phyloP scores from a whole-genome alignment of 768 basidiomycete genomes.

The Tylopilus vinaceipallidus region DNA sequence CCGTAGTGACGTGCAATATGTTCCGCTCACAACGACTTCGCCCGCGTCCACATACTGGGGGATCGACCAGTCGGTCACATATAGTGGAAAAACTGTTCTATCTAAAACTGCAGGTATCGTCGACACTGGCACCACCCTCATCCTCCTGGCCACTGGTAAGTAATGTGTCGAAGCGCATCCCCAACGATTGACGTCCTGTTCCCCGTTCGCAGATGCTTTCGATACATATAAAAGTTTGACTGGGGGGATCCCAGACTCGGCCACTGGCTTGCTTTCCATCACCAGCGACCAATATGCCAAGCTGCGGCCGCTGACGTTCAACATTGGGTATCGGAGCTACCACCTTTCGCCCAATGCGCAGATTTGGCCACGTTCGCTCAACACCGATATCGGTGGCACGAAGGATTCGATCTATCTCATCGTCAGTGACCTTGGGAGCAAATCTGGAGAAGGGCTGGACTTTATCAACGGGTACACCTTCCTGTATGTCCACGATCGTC shows the following conservation, averaged over 20 bases:
- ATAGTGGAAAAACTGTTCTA: neutral
- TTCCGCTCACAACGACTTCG: slow-evolving; percentile 20
- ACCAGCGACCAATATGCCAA: slow-evolving; percentile 19
- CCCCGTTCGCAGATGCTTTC: slow-evolving; percentile 20
- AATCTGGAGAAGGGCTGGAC: slow-evolving; percentile 14
- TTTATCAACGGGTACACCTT: slow-evolving; percentile 20
- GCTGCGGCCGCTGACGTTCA: slow-evolving; percentile 25
- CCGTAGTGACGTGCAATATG: slow-evolving; percentile 15
- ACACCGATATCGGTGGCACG: slow-evolving; percentile 27
- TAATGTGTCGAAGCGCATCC: neutral
- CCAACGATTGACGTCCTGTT: neutral
- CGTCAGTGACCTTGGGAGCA: slow-evolving; percentile 16
- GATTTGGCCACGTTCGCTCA: slow-evolving; percentile 36
- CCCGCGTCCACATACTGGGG: slow-evolving; percentile 25
- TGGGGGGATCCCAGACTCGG: slow-evolving; percentile 23
- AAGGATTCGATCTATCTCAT: slow-evolving; percentile 28
- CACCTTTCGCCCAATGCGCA: slow-evolving; percentile 28
- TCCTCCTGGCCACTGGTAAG: slow-evolving; percentile 28
- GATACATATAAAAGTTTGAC: slow-evolving; percentile 19
- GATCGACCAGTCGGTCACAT: slow-evolving; percentile 12
- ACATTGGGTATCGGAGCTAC: slow-evolving; percentile 14
- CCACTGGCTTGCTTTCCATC: slow-evolving; percentile 26
- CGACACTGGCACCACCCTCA: too few species aligned
- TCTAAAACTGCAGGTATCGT: slow-evolving; percentile 17
- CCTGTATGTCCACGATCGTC: slow-evolving; percentile 5